Evolutionary conservation across 2,329 filamentous ascomycete genomes (phyloP), one percentile per base, ranked within the genome.

Genomic region (Talaromyces pinophilus): DNA sequence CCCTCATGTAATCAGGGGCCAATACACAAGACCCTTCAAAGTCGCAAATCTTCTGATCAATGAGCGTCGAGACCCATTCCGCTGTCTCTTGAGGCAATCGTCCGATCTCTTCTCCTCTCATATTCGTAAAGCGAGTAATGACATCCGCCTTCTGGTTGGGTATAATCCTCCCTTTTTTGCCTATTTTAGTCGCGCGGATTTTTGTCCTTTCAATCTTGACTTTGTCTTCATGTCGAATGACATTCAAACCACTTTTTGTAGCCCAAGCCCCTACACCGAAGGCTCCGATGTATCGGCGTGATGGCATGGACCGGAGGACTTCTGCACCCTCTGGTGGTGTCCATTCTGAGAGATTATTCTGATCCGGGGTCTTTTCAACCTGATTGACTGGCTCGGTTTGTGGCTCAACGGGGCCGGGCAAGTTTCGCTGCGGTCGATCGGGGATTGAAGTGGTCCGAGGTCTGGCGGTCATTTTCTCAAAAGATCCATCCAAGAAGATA

Each of bases 211-310:
- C 94, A 54, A 99, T 96, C 60, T 85, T 88, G 66, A 99, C 88
- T n/a, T 80, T 72, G 70, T 98, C 94, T 17, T 91, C 92, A 72
- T 96, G 91, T 70, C 88, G 90, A 30, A 99, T 75, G 5, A 97
- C 76, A 44, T 87, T 87, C 2, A 80, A 81, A 0, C 94, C 94
- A 76, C 92, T 97, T 72, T 89, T 88, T 3, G 94, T 98, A 5
- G 92, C 89, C 95, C 95, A 99, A 4, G 90, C 95, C 63, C 90
- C 92, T 4, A 92, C 93, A 8, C 95, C 95, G 78, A 98, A 95
- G 0, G 93, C 92, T 19, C 95, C 95, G 68, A 98, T 86, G 72
- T 98, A 99, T 73, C 95, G 82, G 70, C 82, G 83, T 1, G 79
- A 72, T 0, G 88, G 88, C 59, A 75, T 74, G 13, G 71, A 71